Percentiles rank a stretch among this genome's conserved stretches.
These are phyloP conservation scores for Mycena pura DNA, from an alignment of 768 basidiomycete species.

Conservation along the genomic window DNA sequence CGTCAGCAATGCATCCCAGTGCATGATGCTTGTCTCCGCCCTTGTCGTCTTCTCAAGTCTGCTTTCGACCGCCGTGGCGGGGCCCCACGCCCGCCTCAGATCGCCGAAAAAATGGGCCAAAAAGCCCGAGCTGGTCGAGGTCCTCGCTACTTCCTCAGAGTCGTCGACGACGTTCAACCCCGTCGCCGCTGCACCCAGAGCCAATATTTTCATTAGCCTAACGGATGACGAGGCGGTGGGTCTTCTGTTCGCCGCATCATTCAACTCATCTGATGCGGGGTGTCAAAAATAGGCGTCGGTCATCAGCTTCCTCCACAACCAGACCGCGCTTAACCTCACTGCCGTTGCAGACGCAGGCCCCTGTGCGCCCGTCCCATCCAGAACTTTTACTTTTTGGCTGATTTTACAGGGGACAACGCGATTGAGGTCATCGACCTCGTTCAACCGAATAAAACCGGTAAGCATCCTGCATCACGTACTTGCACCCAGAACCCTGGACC, in stretches of 20 bases:
- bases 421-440: constrained; percentile 28
- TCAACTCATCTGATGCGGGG: neutral
- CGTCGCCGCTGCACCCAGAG: constrained; percentile 7
- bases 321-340: constrained; percentile 27
- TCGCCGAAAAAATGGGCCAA: constrained; percentile 5
- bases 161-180: constrained; percentile 16
- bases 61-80: constrained; percentile 12
- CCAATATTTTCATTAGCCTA: constrained; percentile 25
- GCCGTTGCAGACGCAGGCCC: constrained; percentile 23
- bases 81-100: constrained; percentile 24
- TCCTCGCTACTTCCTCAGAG: neutral
- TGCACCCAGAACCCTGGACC: neutral
- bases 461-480: neutral
- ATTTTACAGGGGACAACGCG: constrained; percentile 29
- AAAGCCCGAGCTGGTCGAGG: constrained; percentile 6
- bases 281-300: constrained; percentile 16
- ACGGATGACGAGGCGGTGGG: constrained; percentile 26
- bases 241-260: neutral
- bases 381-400: neutral
- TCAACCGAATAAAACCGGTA: constrained; percentile 31
- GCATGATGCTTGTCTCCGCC: constrained; percentile 8
- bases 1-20: neutral
- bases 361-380: constrained; percentile 1
- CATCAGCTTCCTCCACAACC: constrained; percentile 30
- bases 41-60: constrained; percentile 1